Conservation (phyloP, 75 land plant species). For the Picea glauca region DNA sequence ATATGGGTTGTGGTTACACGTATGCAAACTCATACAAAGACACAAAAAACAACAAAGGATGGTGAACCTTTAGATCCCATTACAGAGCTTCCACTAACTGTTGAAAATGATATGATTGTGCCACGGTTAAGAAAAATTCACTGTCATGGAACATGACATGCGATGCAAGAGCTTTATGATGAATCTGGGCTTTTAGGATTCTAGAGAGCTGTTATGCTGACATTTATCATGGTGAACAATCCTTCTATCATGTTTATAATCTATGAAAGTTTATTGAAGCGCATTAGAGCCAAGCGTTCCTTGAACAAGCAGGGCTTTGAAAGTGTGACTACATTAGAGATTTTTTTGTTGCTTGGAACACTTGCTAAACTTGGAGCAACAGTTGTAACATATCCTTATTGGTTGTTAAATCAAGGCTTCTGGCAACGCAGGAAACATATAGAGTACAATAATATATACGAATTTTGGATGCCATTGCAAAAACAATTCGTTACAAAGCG, state of each 20-base stretch:
- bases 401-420: too few species aligned
- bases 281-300: conserved; percentile 52
- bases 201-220: conserved; percentile 95
- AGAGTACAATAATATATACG: too few species aligned
- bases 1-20: too few species aligned
- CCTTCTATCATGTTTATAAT: conserved; percentile 96
- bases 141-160: conserved; percentile 54
- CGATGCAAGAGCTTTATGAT: conserved; percentile 76
- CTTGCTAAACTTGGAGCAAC: too few species aligned
- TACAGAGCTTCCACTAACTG: neutral
- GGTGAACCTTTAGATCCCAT: neutral
- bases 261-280: conserved; percentile 86
- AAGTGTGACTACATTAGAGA: conserved; percentile 18
- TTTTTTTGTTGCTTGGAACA: too few species aligned
- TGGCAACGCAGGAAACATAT: too few species aligned
- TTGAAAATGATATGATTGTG: conserved; percentile 24
- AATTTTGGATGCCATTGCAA: too few species aligned
- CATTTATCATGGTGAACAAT: conserved; percentile 97
- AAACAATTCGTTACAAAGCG: too few species aligned
- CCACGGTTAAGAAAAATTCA: conserved; percentile 27
- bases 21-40: too few species aligned
- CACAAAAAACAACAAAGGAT: too few species aligned
- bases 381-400: too few species aligned
- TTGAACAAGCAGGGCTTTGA: conserved; percentile 35
- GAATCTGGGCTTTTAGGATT: conserved; percentile 87